Base-by-base conservation (phyloP, 805 yeast genomes). In the Myxozyma lipomycoides region DNA sequence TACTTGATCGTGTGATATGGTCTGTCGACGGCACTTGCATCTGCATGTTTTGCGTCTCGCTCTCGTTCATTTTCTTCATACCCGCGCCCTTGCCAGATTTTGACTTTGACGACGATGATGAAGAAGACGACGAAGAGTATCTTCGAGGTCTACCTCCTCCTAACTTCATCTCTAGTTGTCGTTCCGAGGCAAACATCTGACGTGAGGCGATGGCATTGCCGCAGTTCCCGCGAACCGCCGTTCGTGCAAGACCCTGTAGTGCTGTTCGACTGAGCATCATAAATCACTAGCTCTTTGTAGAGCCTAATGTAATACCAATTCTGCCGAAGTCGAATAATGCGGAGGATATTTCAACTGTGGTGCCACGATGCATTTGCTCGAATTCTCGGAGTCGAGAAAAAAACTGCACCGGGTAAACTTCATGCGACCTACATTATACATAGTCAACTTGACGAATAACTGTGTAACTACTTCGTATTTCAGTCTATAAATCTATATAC, bases 121-220 rank as follows among this genome's bases (percentile, higher is more conserved):
- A 49, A 7, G 48, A 43, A 7, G 55, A 49, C 6, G 54, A 49
- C 19, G 48, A 45, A 9, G 53, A 49, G 19, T 45, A 45, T 6
- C 48, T 21, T 5, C 48, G 32, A 7, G 41, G 18, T 30, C 46
- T 41, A 23, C 44, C 28, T 10, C 36, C 12, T 28, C 32, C 32
- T 9, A 28, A 7, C 7, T 28, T 28, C 32, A 28, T 28, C 32
- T 9, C 12, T 9, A 28, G 12, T 12, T 28, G 32, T 12, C 12
- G 32, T 12, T 28, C 32, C n/a, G n/a, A n/a, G n/a, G 39, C 18
- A 61, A 46, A 32, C 61, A n/a, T 30, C n/a, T 30, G n/a, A 30
- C 35, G 35, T 30, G 15, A 30, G 12, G 23, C 32, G 12, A 28
- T 28, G 32, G 32, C 32, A 12, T 28, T 28, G 32, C 32, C 32